phyloP scores from a whole-genome alignment of 768 basidiomycete genomes.

The Panaeolus papilionaceus region DNA sequence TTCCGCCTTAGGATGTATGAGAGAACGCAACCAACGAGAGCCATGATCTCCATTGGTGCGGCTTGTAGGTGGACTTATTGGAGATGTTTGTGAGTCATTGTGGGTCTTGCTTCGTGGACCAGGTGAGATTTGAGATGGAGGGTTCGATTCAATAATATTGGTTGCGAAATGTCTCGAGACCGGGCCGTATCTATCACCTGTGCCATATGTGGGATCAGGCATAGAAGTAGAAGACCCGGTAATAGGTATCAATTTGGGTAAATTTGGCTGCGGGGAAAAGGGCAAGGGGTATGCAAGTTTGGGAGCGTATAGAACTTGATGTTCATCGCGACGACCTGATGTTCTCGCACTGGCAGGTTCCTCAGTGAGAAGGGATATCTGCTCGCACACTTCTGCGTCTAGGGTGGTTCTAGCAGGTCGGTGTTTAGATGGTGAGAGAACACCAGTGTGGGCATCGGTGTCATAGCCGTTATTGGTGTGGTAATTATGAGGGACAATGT shows the following conservation, averaged over 20 bases:
- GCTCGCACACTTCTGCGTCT: not conserved
- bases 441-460: not conserved
- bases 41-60: not conserved
- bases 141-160: not conserved
- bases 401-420: not conserved
- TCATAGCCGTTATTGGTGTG: not conserved
- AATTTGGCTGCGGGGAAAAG: not conserved
- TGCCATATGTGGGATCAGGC: not conserved
- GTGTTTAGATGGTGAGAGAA: not conserved
- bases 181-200: conserved; percentile 5
- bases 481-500: not conserved
- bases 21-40: conserved; percentile 1
- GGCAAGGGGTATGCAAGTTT: not conserved
- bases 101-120: not conserved
- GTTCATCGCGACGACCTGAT: not conserved
- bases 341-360: not conserved
- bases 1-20: not conserved
- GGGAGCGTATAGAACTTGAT: not conserved
- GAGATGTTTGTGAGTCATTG: not conserved
- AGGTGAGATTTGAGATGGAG: not conserved
- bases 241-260: conserved; percentile 41
- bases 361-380: not conserved
- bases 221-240: conserved; percentile 22
- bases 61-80: not conserved
- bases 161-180: not conserved